Base-by-base conservation (phyloP, 139 green algal species). In the Tetraselmis chui region DNA sequence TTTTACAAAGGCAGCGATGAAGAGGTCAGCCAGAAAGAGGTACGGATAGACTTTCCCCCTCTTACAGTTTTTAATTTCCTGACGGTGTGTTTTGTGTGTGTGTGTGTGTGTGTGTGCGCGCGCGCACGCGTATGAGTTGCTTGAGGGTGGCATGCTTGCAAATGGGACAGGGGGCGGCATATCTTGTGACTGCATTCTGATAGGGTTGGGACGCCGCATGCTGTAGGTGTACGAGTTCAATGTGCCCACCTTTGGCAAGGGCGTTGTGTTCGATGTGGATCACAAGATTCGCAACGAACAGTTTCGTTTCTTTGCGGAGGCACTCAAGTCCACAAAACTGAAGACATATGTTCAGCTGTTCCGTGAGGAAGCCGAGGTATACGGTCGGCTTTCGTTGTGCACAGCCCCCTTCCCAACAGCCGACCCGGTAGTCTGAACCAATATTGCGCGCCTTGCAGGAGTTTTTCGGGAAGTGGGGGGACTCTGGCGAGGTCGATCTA, bases 231-330 rank as follows among this genome's bases (percentile, higher is more conserved):
- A 99, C 86, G 84, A 94, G 77, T 99, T 97, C 90, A 98, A 97
- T 86, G 93, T 98, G 25, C 97, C 96, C 11, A 99, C 97, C 1
- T 99, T 99, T 85, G 97, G 97, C 11, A 86, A 86, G 29, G 96
- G 94, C 30, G 97, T 99, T 0, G 96, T 99, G n/a, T 99, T 96
- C 81, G 97, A 98, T 82, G 97, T 99, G 45, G 92, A 98, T 81
- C 92, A 96, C 85, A 95, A 94, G 32, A 83, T 94, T 22, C 90
- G 97, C 30, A 91, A 89, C 1, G 97, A 99, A 88, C 97, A 99
- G 88, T 99, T 99, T 85, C 88, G 93, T 22, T 97, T 98, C 87
- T 98, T 99, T 87, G 95, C 92, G 2, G 94, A 98, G 76, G 91
- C 94, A 1, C 88, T 99, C 1, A 97, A 95, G 78, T 92, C 91